These are phyloP conservation scores for Onygenales sp. DNA, from an alignment of 2,329 filamentous ascomycete genomes.

Conservation along the genomic window DNA sequence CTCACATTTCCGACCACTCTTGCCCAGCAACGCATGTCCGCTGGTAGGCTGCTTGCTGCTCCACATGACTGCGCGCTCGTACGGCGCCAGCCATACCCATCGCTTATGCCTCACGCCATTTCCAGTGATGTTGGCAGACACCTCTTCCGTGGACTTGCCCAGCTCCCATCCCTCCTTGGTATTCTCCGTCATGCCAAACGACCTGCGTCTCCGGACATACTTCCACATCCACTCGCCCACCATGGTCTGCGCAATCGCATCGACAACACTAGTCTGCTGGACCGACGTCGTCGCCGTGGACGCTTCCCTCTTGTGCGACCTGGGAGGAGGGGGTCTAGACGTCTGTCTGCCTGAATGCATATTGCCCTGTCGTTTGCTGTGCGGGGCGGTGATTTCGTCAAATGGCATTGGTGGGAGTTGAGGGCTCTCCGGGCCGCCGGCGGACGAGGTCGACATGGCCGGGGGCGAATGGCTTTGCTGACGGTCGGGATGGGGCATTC, in stretches of 20 bases:
- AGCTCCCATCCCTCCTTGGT: slow-evolving; percentile 35
- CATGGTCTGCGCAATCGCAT: slow-evolving; percentile 97
- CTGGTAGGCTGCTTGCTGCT: slow-evolving; percentile 93
- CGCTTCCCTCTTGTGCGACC: slow-evolving; percentile 30
- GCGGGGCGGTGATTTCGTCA: slow-evolving; percentile 56
- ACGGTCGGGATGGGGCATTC: slow-evolving; percentile 37
- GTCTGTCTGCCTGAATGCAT: slow-evolving; percentile 13
- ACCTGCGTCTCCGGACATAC: slow-evolving; percentile 56
- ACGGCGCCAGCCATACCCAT: slow-evolving; percentile 98
- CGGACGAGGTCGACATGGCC: slow-evolving; percentile 56
- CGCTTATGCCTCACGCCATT: slow-evolving; percentile 73
- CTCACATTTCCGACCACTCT: slow-evolving; percentile 89
- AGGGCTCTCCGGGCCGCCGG: slow-evolving; percentile 56
- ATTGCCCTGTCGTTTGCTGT: slow-evolving; percentile 19
- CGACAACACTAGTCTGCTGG: slow-evolving; percentile 73
- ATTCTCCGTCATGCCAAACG: slow-evolving; percentile 61
- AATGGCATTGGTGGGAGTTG: slow-evolving; percentile 61
- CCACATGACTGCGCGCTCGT: slow-evolving; percentile 94
- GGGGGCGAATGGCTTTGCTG: slow-evolving; percentile 39
- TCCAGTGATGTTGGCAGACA: slow-evolving; percentile 57
- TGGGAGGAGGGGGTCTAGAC: slow-evolving; percentile 15
- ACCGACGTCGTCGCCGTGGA: slow-evolving; percentile 47
- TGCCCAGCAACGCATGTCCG: slow-evolving; percentile 81
- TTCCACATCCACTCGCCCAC: slow-evolving; percentile 64
- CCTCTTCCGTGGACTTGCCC: slow-evolving; percentile 54